Percentiles rank a stretch among this genome's conserved stretches.
phyloP scores from a whole-genome alignment of 345 rosid species.

The Barbarea vulgaris region DNA sequence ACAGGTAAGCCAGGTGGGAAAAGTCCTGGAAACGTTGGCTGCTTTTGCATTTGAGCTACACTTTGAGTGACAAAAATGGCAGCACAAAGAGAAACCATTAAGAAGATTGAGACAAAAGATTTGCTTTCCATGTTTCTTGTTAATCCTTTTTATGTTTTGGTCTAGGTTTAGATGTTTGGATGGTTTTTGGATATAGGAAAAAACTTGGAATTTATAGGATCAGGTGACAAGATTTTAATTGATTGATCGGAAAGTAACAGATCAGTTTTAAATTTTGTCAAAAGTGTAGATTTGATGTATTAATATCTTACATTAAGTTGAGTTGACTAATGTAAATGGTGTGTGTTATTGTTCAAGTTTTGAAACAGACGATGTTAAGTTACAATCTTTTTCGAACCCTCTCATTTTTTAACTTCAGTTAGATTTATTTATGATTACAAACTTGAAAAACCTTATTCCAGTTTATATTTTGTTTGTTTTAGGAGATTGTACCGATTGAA shows the following conservation, averaged over 20 bases:
- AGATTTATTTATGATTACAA: no score
- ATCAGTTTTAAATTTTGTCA: background rate
- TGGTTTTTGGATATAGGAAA: background rate
- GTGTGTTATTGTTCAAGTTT: background rate
- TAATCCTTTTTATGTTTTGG: background rate
- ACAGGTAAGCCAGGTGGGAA: background rate
- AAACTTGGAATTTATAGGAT: constrained; percentile 1
- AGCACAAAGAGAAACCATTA: background rate
- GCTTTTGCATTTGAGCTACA: background rate
- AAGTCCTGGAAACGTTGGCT: background rate
- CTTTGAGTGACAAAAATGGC: constrained; percentile 16
- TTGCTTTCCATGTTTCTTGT: constrained; percentile 5
- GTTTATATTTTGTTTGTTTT: no score
- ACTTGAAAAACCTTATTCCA: no score
- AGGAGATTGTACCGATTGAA: background rate
- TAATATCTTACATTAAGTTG: background rate
- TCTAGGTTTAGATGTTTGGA: background rate
- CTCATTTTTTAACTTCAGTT: no score
- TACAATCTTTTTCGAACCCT: background rate
- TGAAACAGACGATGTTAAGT: background rate
- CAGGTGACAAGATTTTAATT: background rate
- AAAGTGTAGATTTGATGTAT: background rate
- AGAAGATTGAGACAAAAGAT: background rate
- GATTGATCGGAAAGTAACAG: background rate
- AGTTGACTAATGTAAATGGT: background rate